A percentile compares a stretch with the other conserved stretches of the same genome.
phyloP scores from a whole-genome alignment of 202 grass and related monocot species.

The Panicum hallii region DNA sequence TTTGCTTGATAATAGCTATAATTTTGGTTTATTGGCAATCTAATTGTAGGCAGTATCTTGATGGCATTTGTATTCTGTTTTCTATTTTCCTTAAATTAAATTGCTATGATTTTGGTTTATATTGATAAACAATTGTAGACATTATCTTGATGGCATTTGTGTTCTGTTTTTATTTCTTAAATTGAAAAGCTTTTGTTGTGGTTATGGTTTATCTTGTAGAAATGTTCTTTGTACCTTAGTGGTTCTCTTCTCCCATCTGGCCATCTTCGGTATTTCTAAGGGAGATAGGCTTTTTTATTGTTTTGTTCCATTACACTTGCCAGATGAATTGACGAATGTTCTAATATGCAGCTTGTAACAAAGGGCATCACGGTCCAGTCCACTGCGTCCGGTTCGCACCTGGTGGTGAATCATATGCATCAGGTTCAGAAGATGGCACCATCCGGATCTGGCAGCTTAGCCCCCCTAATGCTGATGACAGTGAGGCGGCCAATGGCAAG shows the following conservation, averaged over 20 bases:
- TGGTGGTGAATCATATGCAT: constrained; percentile 89
- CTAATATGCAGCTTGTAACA: constrained; percentile 75
- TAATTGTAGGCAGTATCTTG: neutral
- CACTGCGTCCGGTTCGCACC: constrained; percentile 95
- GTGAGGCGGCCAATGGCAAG: constrained; percentile 62
- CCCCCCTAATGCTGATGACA: constrained; percentile 62
- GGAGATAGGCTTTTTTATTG: neutral
- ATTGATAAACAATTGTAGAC: neutral
- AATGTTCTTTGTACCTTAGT: neutral
- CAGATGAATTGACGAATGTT: constrained; percentile 3
- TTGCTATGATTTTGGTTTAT: neutral
- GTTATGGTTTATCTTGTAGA: neutral
- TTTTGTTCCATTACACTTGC: neutral
- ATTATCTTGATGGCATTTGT: neutral
- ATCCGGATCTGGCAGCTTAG: constrained; percentile 90
- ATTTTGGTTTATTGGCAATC: constrained; percentile 17
- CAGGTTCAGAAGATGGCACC: constrained; percentile 96
- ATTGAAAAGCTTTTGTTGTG: neutral
- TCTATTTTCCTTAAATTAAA: neutral
- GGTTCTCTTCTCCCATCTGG: neutral
- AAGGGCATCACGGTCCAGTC: constrained; percentile 96
- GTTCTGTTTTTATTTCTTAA: neutral
- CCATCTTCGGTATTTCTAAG: neutral
- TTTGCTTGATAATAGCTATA: neutral
- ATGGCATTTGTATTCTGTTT: neutral